Percentiles rank a stretch among this genome's conserved stretches.
These are phyloP conservation scores for Elasticomyces elasticus DNA, from an alignment of 495 filamentous ascomycete genomes.

Conservation along the genomic window DNA sequence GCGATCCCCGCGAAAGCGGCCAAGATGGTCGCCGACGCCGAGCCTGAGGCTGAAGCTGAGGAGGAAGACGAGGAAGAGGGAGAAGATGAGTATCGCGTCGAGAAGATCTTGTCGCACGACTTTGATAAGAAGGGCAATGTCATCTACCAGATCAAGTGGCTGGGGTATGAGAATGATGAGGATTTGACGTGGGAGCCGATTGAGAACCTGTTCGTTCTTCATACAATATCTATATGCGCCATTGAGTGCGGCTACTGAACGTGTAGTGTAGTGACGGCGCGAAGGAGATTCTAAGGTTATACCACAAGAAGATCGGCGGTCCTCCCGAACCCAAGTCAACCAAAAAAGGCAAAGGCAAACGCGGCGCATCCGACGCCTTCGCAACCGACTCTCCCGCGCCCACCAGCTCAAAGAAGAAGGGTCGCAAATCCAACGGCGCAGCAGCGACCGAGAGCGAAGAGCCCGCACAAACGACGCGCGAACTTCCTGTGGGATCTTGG, in stretches of 20 bases:
- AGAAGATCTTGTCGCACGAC: constrained; percentile 44
- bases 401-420: constrained; percentile 18
- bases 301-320: constrained; percentile 49
- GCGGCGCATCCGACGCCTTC: constrained; percentile 17
- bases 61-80: constrained; percentile 37
- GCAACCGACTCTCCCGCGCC: constrained; percentile 14
- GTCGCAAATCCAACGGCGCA: constrained; percentile 6
- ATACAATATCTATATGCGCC: constrained; percentile 14
- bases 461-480: constrained; percentile 29
- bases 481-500: constrained; percentile 46
- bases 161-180: constrained; percentile 45
- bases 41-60: constrained; percentile 34
- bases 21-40: constrained; percentile 1
- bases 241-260: neutral
- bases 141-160: constrained; percentile 52
- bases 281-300: constrained; percentile 43
- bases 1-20: constrained; percentile 26
- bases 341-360: constrained; percentile 33
- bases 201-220: constrained; percentile 39
- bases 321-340: constrained; percentile 31
- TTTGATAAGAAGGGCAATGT: constrained; percentile 36
- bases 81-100: constrained; percentile 42
- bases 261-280: constrained; percentile 37
- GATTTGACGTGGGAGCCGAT: constrained; percentile 56
- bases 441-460: neutral